These are phyloP conservation scores for Wallacemonas sp. DNA, from an alignment of 208 protist genomes.

Conservation along the genomic window DNA sequence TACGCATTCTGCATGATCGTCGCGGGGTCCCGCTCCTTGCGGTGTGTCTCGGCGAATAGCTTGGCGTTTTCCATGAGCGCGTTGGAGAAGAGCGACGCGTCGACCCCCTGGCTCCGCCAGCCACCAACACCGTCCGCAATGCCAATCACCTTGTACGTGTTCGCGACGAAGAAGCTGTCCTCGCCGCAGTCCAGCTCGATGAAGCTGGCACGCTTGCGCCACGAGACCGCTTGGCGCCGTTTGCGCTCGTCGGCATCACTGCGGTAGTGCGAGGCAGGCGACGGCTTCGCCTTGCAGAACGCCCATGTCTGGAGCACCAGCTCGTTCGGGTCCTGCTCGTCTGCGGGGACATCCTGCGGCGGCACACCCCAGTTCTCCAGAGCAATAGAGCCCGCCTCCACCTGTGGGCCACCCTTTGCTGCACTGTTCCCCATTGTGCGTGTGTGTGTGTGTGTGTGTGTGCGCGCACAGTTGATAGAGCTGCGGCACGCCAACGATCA, in stretches of 20 bases:
- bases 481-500: not conserved
- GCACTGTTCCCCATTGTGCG: constrained; percentile 38
- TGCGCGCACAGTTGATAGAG: not conserved
- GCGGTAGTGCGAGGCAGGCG: constrained; percentile 65
- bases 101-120: constrained; percentile 83
- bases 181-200: constrained; percentile 93
- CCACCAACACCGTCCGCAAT: constrained; percentile 93
- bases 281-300: constrained; percentile 88
- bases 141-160: constrained; percentile 89
- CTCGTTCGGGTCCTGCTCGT: constrained; percentile 77
- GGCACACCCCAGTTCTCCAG: constrained; percentile 64
- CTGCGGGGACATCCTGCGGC: constrained; percentile 65
- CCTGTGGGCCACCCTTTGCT: constrained; percentile 13
- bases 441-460: not conserved
- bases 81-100: constrained; percentile 84
- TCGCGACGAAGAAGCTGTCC: constrained; percentile 92
- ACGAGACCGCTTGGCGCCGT: constrained; percentile 55
- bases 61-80: constrained; percentile 92
- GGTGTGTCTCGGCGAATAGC: constrained; percentile 81
- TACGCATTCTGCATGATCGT: constrained; percentile 81
- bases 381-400: constrained; percentile 11
- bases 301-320: constrained; percentile 91
- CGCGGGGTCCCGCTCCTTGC: constrained; percentile 76
- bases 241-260: constrained; percentile 83
- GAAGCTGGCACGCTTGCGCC: constrained; percentile 88